A percentile compares a stretch with the other conserved stretches of the same genome.
Conservation (phyloP, 1,139 yeast genomes). For the Kodamaea ohmeri region DNA sequence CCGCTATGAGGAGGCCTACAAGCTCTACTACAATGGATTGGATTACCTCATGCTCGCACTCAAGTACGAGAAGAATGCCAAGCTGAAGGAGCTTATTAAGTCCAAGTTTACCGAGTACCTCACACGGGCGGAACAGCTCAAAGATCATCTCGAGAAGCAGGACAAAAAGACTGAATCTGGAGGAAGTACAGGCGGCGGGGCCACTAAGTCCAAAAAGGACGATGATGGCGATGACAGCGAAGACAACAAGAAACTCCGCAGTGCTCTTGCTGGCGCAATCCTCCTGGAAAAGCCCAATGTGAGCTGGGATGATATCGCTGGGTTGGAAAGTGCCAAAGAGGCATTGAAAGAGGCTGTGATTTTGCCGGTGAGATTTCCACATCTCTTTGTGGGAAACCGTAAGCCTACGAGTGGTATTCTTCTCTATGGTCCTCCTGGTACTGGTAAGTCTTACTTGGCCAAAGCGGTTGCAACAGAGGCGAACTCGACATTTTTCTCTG, state of each 20-base stretch:
- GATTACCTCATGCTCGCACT: conserved; percentile 95
- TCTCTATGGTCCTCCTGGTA: conserved; percentile 97
- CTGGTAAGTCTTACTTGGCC: conserved; percentile 95
- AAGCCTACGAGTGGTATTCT: conserved; percentile 91
- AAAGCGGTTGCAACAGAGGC: conserved; percentile 99
- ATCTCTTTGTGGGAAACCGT: conserved; percentile 88
- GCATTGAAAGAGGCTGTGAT: conserved; percentile 97
- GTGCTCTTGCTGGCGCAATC: conserved; percentile 91
- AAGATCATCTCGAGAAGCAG: conserved; percentile 79
- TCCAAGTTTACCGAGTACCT: conserved; percentile 89
- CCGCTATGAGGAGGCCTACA: conserved; percentile 90
- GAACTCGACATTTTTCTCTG: conserved; percentile 92
- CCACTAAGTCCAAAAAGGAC: conserved; percentile 57
- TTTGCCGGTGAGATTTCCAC: conserved; percentile 91
- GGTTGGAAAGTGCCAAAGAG: conserved; percentile 91
- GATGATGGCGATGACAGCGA: conserved; percentile 64
- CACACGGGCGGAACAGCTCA: conserved; percentile 90
- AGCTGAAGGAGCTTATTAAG: conserved; percentile 83
- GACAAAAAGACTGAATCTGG: conserved; percentile 43
- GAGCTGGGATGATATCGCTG: conserved; percentile 94
- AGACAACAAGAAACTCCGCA: conserved; percentile 83
- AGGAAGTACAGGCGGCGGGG: conserved; percentile 21
- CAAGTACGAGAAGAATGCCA: conserved; percentile 90
- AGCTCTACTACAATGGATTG: conserved; percentile 85
- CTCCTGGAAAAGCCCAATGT: conserved; percentile 91